phyloP scores from a whole-genome alignment of 768 basidiomycete genomes.

The Leccinellum luteum region DNA sequence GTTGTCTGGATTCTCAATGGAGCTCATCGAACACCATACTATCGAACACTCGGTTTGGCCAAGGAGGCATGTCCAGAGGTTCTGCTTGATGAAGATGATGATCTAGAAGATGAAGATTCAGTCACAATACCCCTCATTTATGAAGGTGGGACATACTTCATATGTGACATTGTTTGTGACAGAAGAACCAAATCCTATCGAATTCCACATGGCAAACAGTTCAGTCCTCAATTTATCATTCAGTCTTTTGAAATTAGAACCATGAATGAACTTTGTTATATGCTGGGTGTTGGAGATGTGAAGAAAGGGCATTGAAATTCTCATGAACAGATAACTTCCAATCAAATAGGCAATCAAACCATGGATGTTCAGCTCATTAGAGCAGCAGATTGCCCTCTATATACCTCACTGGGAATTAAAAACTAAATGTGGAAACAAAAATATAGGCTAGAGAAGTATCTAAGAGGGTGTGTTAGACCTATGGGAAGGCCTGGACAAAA shows the following conservation, averaged over 20 bases:
- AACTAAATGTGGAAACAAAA: too few species aligned
- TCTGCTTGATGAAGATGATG: not conserved
- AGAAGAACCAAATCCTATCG: not conserved
- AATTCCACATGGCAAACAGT: not conserved
- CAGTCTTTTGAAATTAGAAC: not conserved
- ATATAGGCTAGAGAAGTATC: too few species aligned
- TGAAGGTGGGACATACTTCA: constrained; percentile 3
- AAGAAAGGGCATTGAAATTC: not conserved
- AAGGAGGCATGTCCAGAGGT: not conserved
- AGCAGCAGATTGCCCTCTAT: not conserved
- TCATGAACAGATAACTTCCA: not conserved
- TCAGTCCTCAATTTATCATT: not conserved
- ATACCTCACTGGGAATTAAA: too few species aligned
- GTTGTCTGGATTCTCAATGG: constrained; percentile 6
- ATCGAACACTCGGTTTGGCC: not conserved
- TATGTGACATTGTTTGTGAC: not conserved
- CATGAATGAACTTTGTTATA: not conserved
- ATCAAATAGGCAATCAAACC: not conserved
- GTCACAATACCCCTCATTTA: constrained; percentile 1
- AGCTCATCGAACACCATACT: not conserved
- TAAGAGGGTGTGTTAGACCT: too few species aligned
- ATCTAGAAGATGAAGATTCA: not conserved
- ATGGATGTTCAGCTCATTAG: not conserved
- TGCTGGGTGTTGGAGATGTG: not conserved
- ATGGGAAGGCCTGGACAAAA: too few species aligned